phyloP scores from a whole-genome alignment of 2,329 filamentous ascomycete genomes.

The Coniochaeta sp. region DNA sequence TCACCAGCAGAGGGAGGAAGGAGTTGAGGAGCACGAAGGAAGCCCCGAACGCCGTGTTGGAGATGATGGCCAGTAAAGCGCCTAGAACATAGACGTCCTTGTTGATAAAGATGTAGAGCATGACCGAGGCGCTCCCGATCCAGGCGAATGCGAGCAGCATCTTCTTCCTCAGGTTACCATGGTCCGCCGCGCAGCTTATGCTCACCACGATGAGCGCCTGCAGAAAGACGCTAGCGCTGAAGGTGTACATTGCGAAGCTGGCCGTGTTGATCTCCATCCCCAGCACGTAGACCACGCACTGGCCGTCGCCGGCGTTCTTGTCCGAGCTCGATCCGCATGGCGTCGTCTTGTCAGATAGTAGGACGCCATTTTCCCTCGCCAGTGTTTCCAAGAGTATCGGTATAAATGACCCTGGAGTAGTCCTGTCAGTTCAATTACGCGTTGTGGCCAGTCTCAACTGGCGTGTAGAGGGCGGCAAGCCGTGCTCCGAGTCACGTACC shows the following conservation, averaged over 20 bases:
- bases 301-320: constrained; percentile 42
- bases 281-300: constrained; percentile 77
- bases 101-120: constrained; percentile 77
- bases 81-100: constrained; percentile 74
- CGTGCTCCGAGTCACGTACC: constrained; percentile 4
- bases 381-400: constrained; percentile 92
- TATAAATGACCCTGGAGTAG: constrained; percentile 72
- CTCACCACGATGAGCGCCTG: constrained; percentile 90
- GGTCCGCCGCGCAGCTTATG: constrained; percentile 92
- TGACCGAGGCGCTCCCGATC: constrained; percentile 72
- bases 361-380: constrained; percentile 83
- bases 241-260: constrained; percentile 95
- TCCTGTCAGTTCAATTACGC: neutral
- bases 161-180: constrained; percentile 85
- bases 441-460: too few species aligned
- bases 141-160: constrained; percentile 81
- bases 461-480: too few species aligned
- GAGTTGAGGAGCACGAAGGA: constrained; percentile 95
- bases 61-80: constrained; percentile 76
- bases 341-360: constrained; percentile 67
- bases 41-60: constrained; percentile 93
- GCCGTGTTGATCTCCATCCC: constrained; percentile 90
- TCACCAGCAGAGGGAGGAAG: constrained; percentile 83
- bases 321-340: constrained; percentile 65
- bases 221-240: constrained; percentile 82